Base-by-base conservation (phyloP, 306 rosid species). In the Casuarina cunninghamiana region DNA sequence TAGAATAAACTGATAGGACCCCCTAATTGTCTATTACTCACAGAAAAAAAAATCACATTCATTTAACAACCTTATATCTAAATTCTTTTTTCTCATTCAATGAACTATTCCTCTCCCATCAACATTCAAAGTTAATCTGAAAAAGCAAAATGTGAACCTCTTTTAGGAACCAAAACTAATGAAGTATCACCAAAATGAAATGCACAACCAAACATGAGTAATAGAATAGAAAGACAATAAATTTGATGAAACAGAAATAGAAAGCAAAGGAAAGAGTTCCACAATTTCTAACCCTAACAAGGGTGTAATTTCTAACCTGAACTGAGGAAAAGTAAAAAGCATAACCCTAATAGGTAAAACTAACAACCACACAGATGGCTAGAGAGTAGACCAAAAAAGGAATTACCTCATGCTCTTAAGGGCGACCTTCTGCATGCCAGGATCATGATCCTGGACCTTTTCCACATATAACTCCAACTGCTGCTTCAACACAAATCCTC, bases 321-420 rank as follows among this genome's bases (percentile, higher is more conserved):
- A 67, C 71, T 50, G 2, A 66, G 16, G 12, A 39, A 63, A 63
- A 8, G 5, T 62, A 21, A 11, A 26, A 26, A 26, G 1, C 32
- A 26, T 42, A 67, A 67, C 3, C 50, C 71, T 8, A 35, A 41
- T 5, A 55, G 43, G 68, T 9, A 19, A 54, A 9, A 38, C 13
- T 4, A 69, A 43, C 10, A n/a, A 48, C 77, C 37, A 5, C 9
- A 43, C 15, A n/a, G 44, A 11, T 46, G 44, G 26, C 51, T 26
- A 26, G 50, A 74, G 35, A 16, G 58, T 17, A 19, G 69, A 78
- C 35, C 5, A 79, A 57, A 51, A 66, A 17, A 63, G 57, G 68
- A 62, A 83, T 71, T 82, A 93, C 99, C 99, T 88, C 99, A 96
- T 91, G 80, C 97, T 93, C 90, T 96, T 98, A 0, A 93, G 91